Percentiles rank a stretch among this genome's conserved stretches.
phyloP scores from a whole-genome alignment of 306 rosid species.

The Comarum palustre region DNA sequence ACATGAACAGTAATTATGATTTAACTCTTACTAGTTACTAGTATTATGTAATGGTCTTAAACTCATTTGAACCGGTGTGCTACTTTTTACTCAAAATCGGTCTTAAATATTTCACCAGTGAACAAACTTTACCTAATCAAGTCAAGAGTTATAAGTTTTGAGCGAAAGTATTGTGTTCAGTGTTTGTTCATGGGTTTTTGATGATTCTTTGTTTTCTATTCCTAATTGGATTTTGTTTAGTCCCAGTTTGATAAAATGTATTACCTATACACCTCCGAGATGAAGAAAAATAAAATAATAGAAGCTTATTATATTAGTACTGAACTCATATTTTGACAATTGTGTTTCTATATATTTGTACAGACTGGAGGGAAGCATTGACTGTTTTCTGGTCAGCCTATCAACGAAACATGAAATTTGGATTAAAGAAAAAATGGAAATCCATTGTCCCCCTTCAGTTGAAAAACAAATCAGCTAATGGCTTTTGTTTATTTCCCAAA shows the following conservation, averaged over 20 bases:
- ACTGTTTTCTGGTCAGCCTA: constrained; percentile 23
- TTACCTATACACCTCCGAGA: neutral
- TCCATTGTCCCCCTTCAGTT: constrained; percentile 58
- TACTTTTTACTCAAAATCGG: neutral
- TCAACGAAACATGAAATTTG: constrained; percentile 61
- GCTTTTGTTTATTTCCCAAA: constrained; percentile 71
- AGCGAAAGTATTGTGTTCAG: neutral
- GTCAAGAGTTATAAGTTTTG: neutral
- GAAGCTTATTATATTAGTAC: neutral
- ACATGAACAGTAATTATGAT: constrained; percentile 6
- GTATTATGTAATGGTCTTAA: neutral
- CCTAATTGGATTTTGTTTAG: neutral
- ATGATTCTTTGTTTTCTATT: neutral
- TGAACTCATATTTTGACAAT: neutral
- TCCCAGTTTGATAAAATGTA: neutral
- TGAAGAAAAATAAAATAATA: neutral
- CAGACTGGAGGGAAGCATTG: constrained; percentile 38
- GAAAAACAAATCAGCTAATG: constrained; percentile 68
- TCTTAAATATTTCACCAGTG: neutral
- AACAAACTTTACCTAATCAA: neutral
- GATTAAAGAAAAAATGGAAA: constrained; percentile 77
- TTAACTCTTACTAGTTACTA: neutral
- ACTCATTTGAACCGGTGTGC: neutral
- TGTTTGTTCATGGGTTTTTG: neutral
- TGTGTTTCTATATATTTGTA: constrained; percentile 12